phyloP scores from a whole-genome alignment of 352 stramenopile genomes.

The Phytophthora macrochlamydospora region DNA sequence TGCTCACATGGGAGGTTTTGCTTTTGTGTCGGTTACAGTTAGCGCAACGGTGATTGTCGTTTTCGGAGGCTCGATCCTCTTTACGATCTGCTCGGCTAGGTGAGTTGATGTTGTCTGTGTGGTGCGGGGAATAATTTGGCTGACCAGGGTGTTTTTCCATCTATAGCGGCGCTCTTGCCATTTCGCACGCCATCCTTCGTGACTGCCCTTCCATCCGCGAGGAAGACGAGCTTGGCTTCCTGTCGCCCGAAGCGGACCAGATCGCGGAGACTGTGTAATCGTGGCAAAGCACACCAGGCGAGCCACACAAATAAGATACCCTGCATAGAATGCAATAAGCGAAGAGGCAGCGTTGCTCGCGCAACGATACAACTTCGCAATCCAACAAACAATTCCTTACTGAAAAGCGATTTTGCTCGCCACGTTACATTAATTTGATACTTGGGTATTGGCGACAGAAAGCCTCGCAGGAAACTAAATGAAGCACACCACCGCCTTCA shows the following conservation, averaged over 20 bases:
- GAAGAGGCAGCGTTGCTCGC: neutral
- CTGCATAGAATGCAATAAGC: constrained; percentile 20
- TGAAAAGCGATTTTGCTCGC: too few species aligned
- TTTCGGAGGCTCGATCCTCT: constrained; percentile 87
- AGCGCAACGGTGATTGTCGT: constrained; percentile 78
- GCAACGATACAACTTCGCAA: neutral
- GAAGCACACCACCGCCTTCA: too few species aligned
- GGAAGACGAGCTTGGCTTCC: constrained; percentile 84
- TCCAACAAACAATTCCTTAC: too few species aligned
- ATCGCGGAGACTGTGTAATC: constrained; percentile 76
- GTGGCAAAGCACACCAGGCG: constrained; percentile 1
- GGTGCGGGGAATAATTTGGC: neutral
- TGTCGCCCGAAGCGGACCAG: constrained; percentile 65
- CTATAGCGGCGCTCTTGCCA: constrained; percentile 66
- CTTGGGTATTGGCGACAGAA: too few species aligned
- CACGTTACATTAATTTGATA: too few species aligned
- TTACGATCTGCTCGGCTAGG: constrained; percentile 86
- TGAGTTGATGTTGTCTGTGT: constrained; percentile 25
- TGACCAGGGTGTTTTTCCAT: neutral
- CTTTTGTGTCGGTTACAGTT: constrained; percentile 38
- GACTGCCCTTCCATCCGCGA: constrained; percentile 76
- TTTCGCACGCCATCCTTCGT: constrained; percentile 80
- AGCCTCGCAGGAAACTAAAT: too few species aligned
- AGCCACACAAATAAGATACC: constrained; percentile 11
- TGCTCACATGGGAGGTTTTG: constrained; percentile 10